Conservation (phyloP, 768 basidiomycete species). For the Exidia glandulosa region DNA sequence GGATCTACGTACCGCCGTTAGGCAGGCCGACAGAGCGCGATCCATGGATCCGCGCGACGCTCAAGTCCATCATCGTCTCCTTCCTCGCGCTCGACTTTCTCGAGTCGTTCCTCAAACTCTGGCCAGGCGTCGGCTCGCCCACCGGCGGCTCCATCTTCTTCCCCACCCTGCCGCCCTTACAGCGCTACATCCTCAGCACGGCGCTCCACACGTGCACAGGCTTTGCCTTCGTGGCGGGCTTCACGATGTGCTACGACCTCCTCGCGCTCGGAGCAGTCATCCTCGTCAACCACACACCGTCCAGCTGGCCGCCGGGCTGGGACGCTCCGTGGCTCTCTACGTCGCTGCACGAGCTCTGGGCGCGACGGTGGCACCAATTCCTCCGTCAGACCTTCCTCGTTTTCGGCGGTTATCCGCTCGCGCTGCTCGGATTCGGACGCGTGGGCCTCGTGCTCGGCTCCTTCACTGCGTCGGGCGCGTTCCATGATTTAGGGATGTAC, state of each 20-base stretch:
- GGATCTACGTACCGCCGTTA: conserved; percentile 41
- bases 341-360: conserved; percentile 67
- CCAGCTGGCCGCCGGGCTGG: conserved; percentile 61
- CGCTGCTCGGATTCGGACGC: conserved; percentile 9
- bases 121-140: conserved; percentile 56
- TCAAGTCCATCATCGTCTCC: conserved; percentile 37
- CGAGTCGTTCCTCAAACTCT: conserved; percentile 52
- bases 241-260: conserved; percentile 54
- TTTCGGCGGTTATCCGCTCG: conserved; percentile 48
- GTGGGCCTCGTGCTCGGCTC: conserved; percentile 59
- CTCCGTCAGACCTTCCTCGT: conserved; percentile 65
- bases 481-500: conserved; percentile 59
- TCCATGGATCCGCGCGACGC: conserved; percentile 48
- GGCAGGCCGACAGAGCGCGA: conserved; percentile 39
- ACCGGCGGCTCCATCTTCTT: conserved; percentile 62
- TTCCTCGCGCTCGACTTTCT: conserved; percentile 50
- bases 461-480: conserved; percentile 67
- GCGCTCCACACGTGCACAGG: conserved; percentile 51
- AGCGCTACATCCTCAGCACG: conserved; percentile 56
- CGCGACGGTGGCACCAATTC: conserved; percentile 66
- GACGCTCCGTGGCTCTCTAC: conserved; percentile 57
- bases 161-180: conserved; percentile 32
- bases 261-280: conserved; percentile 51
- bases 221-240: conserved; percentile 48
- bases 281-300: conserved; percentile 38